Evolutionary conservation across 1,139 yeast species (phyloP), one percentile per base, ranked within the genome.

Genomic region (Kodamaea fungicola): DNA sequence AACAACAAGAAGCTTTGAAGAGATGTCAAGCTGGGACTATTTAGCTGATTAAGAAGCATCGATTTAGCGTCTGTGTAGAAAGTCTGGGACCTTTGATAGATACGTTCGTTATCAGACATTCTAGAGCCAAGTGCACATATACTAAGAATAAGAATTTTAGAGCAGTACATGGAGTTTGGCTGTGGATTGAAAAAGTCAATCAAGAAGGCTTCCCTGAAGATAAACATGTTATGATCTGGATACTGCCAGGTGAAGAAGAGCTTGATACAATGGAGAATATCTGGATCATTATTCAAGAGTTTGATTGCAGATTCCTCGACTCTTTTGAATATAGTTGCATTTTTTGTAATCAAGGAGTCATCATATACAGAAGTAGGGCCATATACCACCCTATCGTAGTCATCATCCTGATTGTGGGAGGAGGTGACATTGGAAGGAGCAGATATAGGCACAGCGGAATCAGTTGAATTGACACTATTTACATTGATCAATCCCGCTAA

Each of bases 221-320:
- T 68, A 48, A 79, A 80, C 66, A 78, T 69, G 49, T 76, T 76
- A 46, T 77, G 75, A 41, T 78, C 83, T 2, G 85, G 84, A 45
- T 80, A 80, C 42, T 78, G 74, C 83, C 83, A 79, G 23, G 73
- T 72, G 52, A 80, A 80, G 50, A 80, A 80, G 28, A 75, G 61
- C 38, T 76, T 71, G 28, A 80, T 54, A 43, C 81, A 75, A 33
- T 71, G 67, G 24, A 77, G 51, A 42, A 77, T 64, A 38, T 62
- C 75, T 2, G 64, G 64, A 44, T 68, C 70, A 30, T 61, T 60
- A 44, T 66, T 66, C 39, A 69, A 46, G 6, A 48, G 40, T 22
- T 52, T 55, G 33, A 66, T 42, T 10, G 49, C 41, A 7, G 50
- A 45, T 27, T 60, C 67, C 21, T 57, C 60, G 10, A 36, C 41